Conservation (phyloP, 2,329 filamentous ascomycete species). For the Xylaria sp. region DNA sequence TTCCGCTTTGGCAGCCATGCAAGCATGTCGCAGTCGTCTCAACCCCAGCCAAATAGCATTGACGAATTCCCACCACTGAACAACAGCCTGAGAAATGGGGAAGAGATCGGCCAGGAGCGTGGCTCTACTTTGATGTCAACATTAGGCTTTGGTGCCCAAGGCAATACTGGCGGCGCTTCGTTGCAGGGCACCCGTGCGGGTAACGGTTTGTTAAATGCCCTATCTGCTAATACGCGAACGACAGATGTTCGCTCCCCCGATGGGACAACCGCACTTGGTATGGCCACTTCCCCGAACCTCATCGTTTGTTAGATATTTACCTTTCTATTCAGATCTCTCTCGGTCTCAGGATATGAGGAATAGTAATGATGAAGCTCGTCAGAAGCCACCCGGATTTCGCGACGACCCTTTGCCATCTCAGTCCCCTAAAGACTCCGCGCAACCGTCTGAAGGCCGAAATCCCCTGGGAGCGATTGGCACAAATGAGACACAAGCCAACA, state of each 20-base stretch:
- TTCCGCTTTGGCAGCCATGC: conserved; percentile 66
- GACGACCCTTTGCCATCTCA: conserved; percentile 56
- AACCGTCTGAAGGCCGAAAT: conserved; percentile 53
- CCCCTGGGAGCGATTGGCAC: conserved; percentile 60
- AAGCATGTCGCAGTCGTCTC: conserved; percentile 56
- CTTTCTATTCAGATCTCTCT: conserved; percentile 50
- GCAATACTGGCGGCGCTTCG: conserved; percentile 52
- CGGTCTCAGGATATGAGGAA: conserved; percentile 59
- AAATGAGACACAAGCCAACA: conserved; percentile 54
- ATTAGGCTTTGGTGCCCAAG: conserved; percentile 64
- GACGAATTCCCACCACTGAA: conserved; percentile 74
- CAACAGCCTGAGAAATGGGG: conserved; percentile 58
- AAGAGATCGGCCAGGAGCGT: conserved; percentile 68
- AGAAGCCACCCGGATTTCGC: conserved; percentile 58
- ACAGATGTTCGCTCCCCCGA: conserved; percentile 63
- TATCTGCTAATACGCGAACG: conserved; percentile 68
- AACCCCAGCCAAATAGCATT: conserved; percentile 60
- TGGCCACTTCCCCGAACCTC: conserved; percentile 11
- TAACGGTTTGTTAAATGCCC: conserved; percentile 71
- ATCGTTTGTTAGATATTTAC: conserved; percentile 19
- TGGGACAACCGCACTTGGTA: conserved; percentile 55
- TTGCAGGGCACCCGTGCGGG: conserved; percentile 60
- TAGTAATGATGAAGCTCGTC: conserved; percentile 58
- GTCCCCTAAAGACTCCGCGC: conserved; percentile 51
- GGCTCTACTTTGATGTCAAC: conserved; percentile 63